Conservation (phyloP, 2,329 filamentous ascomycete species). For the Piedraia hortae region DNA sequence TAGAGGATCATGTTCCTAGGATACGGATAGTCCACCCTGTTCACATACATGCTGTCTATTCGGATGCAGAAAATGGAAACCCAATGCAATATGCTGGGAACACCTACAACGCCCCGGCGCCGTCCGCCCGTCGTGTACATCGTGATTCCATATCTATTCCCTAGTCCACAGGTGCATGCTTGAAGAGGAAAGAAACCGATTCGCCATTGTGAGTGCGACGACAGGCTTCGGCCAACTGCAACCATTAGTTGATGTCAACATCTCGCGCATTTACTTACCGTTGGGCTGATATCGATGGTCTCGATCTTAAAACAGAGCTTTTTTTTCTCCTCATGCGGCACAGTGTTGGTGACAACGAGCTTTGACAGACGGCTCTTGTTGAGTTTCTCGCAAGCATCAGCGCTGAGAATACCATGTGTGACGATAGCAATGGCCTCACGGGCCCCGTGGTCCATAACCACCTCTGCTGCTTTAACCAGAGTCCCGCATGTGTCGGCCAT, state of each 20-base stretch:
- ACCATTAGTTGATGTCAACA: not conserved
- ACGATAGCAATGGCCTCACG: conserved; percentile 81
- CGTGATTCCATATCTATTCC: no score
- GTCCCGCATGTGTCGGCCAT: conserved; percentile 95
- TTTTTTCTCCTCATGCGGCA: conserved; percentile 56
- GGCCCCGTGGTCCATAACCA: conserved; percentile 65
- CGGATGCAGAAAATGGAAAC: no score
- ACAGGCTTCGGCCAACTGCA: conserved; percentile 36
- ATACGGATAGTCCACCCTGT: no score
- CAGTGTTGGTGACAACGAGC: conserved; percentile 76
- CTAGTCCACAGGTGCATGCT: conserved; percentile 17
- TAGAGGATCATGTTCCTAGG: no score
- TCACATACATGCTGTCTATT: no score
- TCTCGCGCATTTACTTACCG: conserved; percentile 17
- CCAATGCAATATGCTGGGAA: no score
- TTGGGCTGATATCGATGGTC: conserved; percentile 78
- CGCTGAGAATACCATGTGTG: conserved; percentile 74
- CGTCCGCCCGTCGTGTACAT: no score
- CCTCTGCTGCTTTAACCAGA: conserved; percentile 62
- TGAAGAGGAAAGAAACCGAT: conserved; percentile 40
- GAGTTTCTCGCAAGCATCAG: conserved; percentile 62
- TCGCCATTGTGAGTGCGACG: conserved; percentile 41
- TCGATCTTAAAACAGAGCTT: conserved; percentile 52
- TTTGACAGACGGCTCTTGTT: conserved; percentile 51
- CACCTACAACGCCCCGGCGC: no score